Evolutionary conservation across 345 rosid genomes (phyloP).

Genomic region (Eucalyptus polybractea): DNA sequence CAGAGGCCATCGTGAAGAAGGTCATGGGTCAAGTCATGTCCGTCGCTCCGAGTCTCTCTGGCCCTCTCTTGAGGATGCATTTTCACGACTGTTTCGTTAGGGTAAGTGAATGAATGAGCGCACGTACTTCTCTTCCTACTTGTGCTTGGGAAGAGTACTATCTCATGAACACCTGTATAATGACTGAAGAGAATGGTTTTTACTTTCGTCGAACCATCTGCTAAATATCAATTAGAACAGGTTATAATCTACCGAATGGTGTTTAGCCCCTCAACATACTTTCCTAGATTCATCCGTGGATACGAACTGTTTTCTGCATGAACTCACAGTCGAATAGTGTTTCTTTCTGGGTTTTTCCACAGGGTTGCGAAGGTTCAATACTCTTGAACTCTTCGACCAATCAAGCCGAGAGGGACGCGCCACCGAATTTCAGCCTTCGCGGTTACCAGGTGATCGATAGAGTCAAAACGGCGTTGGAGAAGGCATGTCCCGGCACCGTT

Average conservation of each 20-base stretch:
- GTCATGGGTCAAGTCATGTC: constrained; percentile 10
- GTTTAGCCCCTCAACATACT: not conserved
- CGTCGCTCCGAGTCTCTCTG: constrained; percentile 32
- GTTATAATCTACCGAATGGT: not conserved
- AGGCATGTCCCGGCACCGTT: constrained; percentile 60
- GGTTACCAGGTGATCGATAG: constrained; percentile 50
- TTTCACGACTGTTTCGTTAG: constrained; percentile 78
- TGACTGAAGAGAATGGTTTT: not conserved
- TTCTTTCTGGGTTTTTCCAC: not conserved
- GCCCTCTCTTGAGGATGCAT: constrained; percentile 55
- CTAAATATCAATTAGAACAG: not conserved
- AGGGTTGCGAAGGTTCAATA: constrained; percentile 89
- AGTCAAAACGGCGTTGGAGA: constrained; percentile 49
- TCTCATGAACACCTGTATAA: not conserved
- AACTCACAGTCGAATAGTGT: not conserved
- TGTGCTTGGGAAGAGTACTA: no score
- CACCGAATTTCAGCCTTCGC: constrained; percentile 43
- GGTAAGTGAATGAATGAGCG: constrained; percentile 7
- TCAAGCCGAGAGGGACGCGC: constrained; percentile 35
- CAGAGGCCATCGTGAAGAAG: constrained; percentile 29
- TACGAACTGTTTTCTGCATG: not conserved
- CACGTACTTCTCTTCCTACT: not conserved
- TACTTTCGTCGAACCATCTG: not conserved
- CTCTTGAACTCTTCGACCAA: constrained; percentile 37
- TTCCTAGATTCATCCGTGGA: not conserved